These are phyloP conservation scores for Avena atlantica DNA, from an alignment of 176 grass and related monocot genomes.

Conservation along the genomic window DNA sequence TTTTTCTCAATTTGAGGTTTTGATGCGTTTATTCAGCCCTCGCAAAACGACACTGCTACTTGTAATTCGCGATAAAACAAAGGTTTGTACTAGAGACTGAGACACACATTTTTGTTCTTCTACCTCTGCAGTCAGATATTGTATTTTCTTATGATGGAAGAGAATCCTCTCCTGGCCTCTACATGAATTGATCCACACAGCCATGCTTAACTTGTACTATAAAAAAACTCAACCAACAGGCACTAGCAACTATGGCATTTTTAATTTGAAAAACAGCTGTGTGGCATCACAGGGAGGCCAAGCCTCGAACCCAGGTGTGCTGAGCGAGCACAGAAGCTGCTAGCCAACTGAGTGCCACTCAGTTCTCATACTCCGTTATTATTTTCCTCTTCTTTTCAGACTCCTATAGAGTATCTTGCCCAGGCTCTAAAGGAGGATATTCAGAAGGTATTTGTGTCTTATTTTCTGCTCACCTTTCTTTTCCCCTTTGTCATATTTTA, in stretches of 20 bases:
- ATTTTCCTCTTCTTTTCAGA: constrained; percentile 50
- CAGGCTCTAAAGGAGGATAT: constrained; percentile 87
- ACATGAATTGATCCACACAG: background rate
- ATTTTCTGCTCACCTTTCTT: constrained; percentile 34
- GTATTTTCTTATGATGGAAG: constrained; percentile 25
- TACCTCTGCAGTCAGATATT: constrained; percentile 20
- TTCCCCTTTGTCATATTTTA: constrained; percentile 32
- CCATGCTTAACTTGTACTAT: background rate
- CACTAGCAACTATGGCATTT: constrained; percentile 9
- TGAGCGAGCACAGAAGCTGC: background rate
- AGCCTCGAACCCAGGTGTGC: background rate
- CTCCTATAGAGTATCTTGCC: constrained; percentile 74
- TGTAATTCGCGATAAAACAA: constrained; percentile 91
- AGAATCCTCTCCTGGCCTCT: background rate
- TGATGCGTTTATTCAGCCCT: constrained; percentile 72
- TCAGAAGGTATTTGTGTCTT: constrained; percentile 59
- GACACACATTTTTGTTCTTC: background rate
- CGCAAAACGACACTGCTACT: constrained; percentile 73
- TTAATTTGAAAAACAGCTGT: background rate
- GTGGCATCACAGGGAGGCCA: background rate
- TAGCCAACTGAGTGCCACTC: background rate
- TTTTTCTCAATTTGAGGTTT: constrained; percentile 56
- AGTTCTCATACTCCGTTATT: constrained; percentile 30
- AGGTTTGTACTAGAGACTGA: constrained; percentile 48
- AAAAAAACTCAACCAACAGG: background rate